Conservation (phyloP, 2,329 filamentous ascomycete genomes). For the Diaporthe sp. region DNA sequence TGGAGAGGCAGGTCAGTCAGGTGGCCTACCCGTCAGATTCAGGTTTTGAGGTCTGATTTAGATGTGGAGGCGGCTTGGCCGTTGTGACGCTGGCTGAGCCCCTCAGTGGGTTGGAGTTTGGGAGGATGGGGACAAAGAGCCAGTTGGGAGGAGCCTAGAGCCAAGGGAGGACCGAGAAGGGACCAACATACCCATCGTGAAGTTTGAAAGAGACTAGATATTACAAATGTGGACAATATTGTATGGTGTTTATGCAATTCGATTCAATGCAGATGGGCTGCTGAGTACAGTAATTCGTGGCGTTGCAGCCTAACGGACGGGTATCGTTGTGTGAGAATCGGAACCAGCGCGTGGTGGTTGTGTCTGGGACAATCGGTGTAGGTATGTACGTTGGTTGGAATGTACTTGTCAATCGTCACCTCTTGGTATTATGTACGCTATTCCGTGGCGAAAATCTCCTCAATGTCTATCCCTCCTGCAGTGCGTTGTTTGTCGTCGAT, state of each 20-base stretch:
- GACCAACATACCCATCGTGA: constrained; percentile 39
- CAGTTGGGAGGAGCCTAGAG: neutral
- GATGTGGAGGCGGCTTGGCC: constrained; percentile 14
- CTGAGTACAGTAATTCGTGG: neutral
- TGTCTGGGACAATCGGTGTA: neutral
- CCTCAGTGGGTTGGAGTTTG: neutral
- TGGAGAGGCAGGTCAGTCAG: constrained; percentile 7
- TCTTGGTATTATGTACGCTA: constrained; percentile 15
- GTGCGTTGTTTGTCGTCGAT: neutral
- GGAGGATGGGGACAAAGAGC: neutral
- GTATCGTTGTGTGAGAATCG: constrained; percentile 7
- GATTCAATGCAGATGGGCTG: neutral
- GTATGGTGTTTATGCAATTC: constrained; percentile 20
- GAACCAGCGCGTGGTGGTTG: neutral
- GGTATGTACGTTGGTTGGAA: constrained; percentile 34
- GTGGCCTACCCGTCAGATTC: neutral
- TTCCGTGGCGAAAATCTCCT: neutral
- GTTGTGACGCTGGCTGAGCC: neutral
- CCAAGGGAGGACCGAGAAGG: neutral
- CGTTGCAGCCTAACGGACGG: neutral
- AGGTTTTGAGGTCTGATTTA: constrained; percentile 23
- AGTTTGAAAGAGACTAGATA: constrained; percentile 19
- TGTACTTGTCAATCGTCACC: neutral
- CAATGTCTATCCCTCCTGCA: neutral
- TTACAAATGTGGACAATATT: constrained; percentile 12